phyloP scores from a whole-genome alignment of 2,329 filamentous ascomycete genomes.

The Botrytis elliptica region DNA sequence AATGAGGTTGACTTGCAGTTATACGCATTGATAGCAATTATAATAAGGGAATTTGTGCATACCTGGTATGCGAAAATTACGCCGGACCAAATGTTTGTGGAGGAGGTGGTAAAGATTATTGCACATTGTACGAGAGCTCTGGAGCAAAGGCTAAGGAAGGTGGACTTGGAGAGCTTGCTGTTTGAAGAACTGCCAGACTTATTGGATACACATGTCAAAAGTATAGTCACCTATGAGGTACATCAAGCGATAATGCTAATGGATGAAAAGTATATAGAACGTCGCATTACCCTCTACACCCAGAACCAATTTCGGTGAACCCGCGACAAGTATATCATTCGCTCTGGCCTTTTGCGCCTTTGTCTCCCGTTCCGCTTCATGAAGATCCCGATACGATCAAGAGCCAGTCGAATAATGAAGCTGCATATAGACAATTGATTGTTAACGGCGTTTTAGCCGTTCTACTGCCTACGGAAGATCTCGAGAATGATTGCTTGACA shows the following conservation, averaged over 20 bases:
- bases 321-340: slow-evolving; percentile 77
- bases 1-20: slow-evolving; percentile 92
- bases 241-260: slow-evolving; percentile 21
- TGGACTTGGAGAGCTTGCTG: slow-evolving; percentile 79
- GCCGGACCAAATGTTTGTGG: slow-evolving; percentile 81
- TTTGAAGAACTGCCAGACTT: slow-evolving; percentile 86
- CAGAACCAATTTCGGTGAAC: slow-evolving; percentile 59
- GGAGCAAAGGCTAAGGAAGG: slow-evolving; percentile 77
- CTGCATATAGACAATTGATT: slow-evolving; percentile 82
- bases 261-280: slow-evolving; percentile 65
- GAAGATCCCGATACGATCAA: slow-evolving; percentile 48
- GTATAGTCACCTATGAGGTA: slow-evolving; percentile 46
- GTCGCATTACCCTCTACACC: slow-evolving; percentile 57
- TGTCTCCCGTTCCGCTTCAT: slow-evolving; percentile 70
- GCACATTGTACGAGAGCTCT: slow-evolving; percentile 87
- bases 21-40: slow-evolving; percentile 86
- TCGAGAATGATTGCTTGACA: slow-evolving; percentile 82
- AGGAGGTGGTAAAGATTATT: slow-evolving; percentile 84
- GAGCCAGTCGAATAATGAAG: slow-evolving; percentile 74
- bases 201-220: slow-evolving; percentile 74
- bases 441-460: slow-evolving; percentile 78
- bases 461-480: slow-evolving; percentile 86
- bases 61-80: slow-evolving; percentile 94
- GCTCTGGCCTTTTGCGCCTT: slow-evolving; percentile 74
- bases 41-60: slow-evolving; percentile 86